Conservation (phyloP, 1,139 yeast genomes). For the Yamadazyma songkhlaensis region DNA sequence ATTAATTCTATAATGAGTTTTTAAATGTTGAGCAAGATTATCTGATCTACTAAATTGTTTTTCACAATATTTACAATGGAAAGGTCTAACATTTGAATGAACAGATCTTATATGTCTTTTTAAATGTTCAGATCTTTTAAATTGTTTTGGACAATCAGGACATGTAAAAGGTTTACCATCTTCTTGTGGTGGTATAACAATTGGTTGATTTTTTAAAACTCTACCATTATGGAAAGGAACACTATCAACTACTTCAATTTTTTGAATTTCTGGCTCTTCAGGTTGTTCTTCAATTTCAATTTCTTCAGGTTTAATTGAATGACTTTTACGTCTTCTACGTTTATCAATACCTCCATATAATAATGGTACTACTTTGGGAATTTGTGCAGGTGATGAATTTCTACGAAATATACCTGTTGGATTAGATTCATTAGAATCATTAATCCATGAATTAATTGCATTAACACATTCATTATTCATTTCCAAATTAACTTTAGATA, state of each 20-base stretch:
- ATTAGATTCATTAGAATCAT: slow-evolving; percentile 19
- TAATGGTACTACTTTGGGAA: not conserved
- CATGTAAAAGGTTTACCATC: slow-evolving; percentile 43
- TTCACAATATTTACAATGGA: slow-evolving; percentile 48
- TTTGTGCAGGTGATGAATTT: slow-evolving; percentile 15
- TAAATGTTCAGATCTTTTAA: slow-evolving; percentile 48
- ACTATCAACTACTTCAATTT: slow-evolving; percentile 5
- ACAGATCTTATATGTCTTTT: slow-evolving; percentile 49
- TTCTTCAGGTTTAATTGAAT: slow-evolving; percentile 5
- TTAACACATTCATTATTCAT: slow-evolving; percentile 43
- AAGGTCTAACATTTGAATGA: slow-evolving; percentile 47
- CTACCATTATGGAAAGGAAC: slow-evolving; percentile 8
- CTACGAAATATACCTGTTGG: slow-evolving; percentile 28
- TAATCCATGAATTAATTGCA: slow-evolving; percentile 39
- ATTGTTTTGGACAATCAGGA: slow-evolving; percentile 44
- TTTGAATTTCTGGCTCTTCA: not conserved
- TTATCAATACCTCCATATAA: slow-evolving; percentile 8
- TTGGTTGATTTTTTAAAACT: slow-evolving; percentile 9
- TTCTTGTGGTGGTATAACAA: slow-evolving; percentile 13
- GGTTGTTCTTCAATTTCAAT: no score
- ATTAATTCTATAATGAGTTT: slow-evolving; percentile 43
- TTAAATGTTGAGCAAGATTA: slow-evolving; percentile 49
- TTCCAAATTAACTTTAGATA: slow-evolving; percentile 24
- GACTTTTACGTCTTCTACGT: slow-evolving; percentile 14
- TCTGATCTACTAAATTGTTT: slow-evolving; percentile 48